These are phyloP conservation scores for Blastocystis sp. DNA, from an alignment of 352 stramenopile genomes.

Conservation along the genomic window DNA sequence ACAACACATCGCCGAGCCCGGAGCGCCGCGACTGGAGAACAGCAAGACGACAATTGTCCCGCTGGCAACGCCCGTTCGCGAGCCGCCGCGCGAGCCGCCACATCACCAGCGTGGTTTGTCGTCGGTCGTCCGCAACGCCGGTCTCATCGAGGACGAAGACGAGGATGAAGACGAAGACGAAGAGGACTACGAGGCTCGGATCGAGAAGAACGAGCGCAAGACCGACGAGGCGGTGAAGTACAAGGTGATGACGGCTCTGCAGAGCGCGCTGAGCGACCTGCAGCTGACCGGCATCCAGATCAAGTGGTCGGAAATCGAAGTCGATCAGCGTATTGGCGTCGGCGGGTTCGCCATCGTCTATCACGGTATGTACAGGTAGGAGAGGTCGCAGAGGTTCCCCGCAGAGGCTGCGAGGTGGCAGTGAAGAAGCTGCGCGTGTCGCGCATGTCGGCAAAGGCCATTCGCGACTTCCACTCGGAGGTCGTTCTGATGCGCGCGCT, in stretches of 20 bases:
- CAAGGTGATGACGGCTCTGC: constrained; percentile 35
- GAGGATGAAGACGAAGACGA: constrained; percentile 37
- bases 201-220: background rate
- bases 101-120: constrained; percentile 14
- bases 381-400: background rate
- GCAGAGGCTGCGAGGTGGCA: constrained; percentile 45
- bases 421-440: constrained; percentile 56
- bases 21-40: background rate
- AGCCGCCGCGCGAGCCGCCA: background rate
- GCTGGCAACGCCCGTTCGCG: constrained; percentile 4
- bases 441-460: constrained; percentile 49
- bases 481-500: constrained; percentile 61
- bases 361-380: constrained; percentile 41
- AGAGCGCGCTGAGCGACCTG: constrained; percentile 22
- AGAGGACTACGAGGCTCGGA: constrained; percentile 31
- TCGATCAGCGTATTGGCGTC: constrained; percentile 22
- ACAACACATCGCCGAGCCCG: background rate
- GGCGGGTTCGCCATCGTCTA: constrained; percentile 54
- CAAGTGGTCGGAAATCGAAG: constrained; percentile 25
- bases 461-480: constrained; percentile 61
- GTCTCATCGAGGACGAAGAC: constrained; percentile 18
- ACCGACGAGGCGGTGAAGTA: constrained; percentile 32
- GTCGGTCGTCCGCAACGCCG: constrained; percentile 27
- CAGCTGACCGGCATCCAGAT: constrained; percentile 54
- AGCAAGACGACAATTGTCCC: constrained; percentile 35